Conservation (phyloP, 352 stramenopile species). For the Halophytophthora polymorphica region DNA sequence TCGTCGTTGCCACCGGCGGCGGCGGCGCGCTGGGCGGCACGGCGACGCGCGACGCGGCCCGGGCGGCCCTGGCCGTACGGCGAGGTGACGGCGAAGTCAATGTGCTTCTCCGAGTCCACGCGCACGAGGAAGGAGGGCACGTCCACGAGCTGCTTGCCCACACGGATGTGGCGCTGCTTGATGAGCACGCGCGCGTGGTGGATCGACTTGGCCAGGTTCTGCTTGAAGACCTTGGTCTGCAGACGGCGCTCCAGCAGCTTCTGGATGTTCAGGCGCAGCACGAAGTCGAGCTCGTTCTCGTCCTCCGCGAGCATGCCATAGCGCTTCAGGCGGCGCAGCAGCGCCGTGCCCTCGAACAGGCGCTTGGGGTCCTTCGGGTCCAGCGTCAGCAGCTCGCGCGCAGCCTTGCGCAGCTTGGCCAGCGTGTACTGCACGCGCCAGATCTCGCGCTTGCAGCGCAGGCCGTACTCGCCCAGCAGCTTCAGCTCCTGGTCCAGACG, state of each 20-base stretch:
- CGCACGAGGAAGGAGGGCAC: conserved; percentile 98
- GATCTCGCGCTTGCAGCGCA: conserved; percentile 99
- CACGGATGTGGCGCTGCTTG: conserved; percentile 99
- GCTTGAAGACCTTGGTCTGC: conserved; percentile 99
- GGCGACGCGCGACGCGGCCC: conserved; percentile 94
- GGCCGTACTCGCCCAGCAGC: conserved; percentile 98
- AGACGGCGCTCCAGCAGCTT: conserved; percentile 98
- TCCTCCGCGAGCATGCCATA: conserved; percentile 97
- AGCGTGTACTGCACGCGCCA: conserved; percentile 99
- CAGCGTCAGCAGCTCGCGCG: conserved; percentile 97
- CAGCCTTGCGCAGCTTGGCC: conserved; percentile 99
- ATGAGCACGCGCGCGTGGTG: conserved; percentile 99
- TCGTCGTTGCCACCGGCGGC: conserved; percentile 83
- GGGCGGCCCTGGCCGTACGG: conserved; percentile 97
- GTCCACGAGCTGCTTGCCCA: conserved; percentile 99
- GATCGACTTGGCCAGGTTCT: conserved; percentile 99
- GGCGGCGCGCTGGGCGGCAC: conserved; percentile 91
- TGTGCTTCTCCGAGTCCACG: conserved; percentile 99
- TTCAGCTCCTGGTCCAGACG: conserved; percentile 99
- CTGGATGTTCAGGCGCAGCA: conserved; percentile 98
- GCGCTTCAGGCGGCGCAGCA: conserved; percentile 96
- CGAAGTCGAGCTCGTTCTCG: conserved; percentile 97
- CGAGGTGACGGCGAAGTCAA: conserved; percentile 98
- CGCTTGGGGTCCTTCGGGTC: conserved; percentile 98
- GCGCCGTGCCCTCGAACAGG: conserved; percentile 97